These are phyloP conservation scores for Phytophthora pistaciae DNA, from an alignment of 352 stramenopile genomes.

Conservation along the genomic window DNA sequence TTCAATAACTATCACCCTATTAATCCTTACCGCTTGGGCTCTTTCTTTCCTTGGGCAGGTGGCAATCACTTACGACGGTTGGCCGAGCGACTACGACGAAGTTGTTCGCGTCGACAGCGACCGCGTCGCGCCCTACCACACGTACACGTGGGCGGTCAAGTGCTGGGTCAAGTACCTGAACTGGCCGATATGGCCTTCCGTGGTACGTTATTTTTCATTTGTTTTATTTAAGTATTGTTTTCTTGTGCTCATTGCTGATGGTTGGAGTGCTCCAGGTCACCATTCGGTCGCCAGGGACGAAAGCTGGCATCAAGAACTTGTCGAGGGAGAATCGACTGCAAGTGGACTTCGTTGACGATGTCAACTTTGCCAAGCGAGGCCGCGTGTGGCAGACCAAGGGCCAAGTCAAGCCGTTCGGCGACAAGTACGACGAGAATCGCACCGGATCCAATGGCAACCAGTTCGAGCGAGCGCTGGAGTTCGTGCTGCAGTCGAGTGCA, in stretches of 20 bases:
- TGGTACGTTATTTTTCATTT: constrained; percentile 36
- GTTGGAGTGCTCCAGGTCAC: constrained; percentile 44
- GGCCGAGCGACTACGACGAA: constrained; percentile 62
- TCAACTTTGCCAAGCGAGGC: constrained; percentile 37
- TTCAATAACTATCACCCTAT: too few species aligned
- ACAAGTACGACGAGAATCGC: constrained; percentile 29
- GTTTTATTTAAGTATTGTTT: background rate
- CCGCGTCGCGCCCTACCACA: constrained; percentile 66
- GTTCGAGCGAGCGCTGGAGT: constrained; percentile 29
- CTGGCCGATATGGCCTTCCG: constrained; percentile 69
- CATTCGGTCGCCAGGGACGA: constrained; percentile 53
- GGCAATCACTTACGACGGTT: constrained; percentile 73
- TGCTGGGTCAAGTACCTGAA: constrained; percentile 54
- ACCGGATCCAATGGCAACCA: constrained; percentile 23
- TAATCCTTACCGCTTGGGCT: too few species aligned
- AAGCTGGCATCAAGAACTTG: constrained; percentile 39
- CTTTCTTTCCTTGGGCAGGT: constrained; percentile 29
- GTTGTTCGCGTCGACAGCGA: constrained; percentile 54
- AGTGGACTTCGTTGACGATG: constrained; percentile 63
- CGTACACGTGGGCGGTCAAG: constrained; percentile 19
- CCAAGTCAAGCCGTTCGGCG: constrained; percentile 20
- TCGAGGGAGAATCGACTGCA: constrained; percentile 41
- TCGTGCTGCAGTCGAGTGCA: constrained; percentile 22
- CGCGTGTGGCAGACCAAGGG: constrained; percentile 33
- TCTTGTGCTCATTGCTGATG: background rate